These are phyloP conservation scores for Hericium coralloides DNA, from an alignment of 768 basidiomycete genomes.

Conservation along the genomic window DNA sequence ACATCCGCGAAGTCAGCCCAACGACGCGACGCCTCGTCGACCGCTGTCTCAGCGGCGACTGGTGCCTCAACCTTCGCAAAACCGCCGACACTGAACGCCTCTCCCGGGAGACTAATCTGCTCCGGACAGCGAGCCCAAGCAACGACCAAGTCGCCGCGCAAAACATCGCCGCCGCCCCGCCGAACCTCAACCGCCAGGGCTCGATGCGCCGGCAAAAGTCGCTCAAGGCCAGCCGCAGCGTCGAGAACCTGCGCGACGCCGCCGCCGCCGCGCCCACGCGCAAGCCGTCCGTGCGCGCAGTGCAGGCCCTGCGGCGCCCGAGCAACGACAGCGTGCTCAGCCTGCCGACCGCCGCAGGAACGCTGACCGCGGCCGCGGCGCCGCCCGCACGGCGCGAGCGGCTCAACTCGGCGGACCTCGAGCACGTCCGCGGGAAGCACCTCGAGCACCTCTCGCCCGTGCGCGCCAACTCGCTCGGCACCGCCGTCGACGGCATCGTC, in stretches of 20 bases:
- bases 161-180: slow-evolving; percentile 17
- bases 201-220: slow-evolving; percentile 27
- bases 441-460: slow-evolving; percentile 4
- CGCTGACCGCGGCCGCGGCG: slow-evolving; percentile 8
- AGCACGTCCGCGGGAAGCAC: slow-evolving; percentile 5
- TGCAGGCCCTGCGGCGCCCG: slow-evolving; percentile 10
- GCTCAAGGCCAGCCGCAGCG: slow-evolving; percentile 58
- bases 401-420: slow-evolving; percentile 12
- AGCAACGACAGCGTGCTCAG: slow-evolving; percentile 24
- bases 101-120: slow-evolving; percentile 12
- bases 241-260: slow-evolving; percentile 40
- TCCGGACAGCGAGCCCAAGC: slow-evolving; percentile 16
- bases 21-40: slow-evolving; percentile 91
- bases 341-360: slow-evolving; percentile 18
- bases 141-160: slow-evolving; percentile 24
- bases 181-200: no score
- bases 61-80: slow-evolving; percentile 69
- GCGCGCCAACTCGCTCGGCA: slow-evolving; percentile 15
- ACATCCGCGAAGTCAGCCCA: slow-evolving; percentile 74
- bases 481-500: slow-evolving; percentile 18
- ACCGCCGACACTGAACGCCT: slow-evolving; percentile 5
- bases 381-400: slow-evolving; percentile 5
- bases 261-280: background rate
- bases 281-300: slow-evolving; percentile 3
- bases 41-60: slow-evolving; percentile 78